Percentiles rank a stretch among this genome's conserved stretches.
Evolutionary conservation across 1,284 basidiomycete species (phyloP).

Genomic region (Leccinum solheimii): DNA sequence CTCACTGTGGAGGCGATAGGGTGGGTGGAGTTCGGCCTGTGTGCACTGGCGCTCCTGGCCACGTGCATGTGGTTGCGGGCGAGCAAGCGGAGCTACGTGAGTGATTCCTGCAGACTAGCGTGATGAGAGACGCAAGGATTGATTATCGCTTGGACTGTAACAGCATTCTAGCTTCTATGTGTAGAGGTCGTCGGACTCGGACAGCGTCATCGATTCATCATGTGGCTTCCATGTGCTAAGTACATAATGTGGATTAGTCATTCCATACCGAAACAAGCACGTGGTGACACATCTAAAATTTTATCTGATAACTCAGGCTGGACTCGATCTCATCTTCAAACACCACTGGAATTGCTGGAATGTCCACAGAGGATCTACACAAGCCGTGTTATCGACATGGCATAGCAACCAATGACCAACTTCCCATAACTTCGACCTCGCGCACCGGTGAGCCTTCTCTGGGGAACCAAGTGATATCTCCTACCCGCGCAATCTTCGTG

Average conservation of each 20-base stretch:
- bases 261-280: not conserved
- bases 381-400: not conserved
- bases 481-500: conserved; percentile 46
- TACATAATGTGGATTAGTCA: conserved; percentile 22
- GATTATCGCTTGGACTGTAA: conserved; percentile 17
- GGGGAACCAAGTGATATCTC: conserved; percentile 17
- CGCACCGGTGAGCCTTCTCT: not conserved
- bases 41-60: conserved; percentile 53
- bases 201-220: too few relatives aligned
- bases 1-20: conserved; percentile 71
- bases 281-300: conserved; percentile 2
- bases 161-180: conserved; percentile 39
- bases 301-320: conserved; percentile 30
- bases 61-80: conserved; percentile 64
- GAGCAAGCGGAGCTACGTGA: conserved; percentile 45
- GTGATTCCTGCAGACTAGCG: conserved; percentile 43
- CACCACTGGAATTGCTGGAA: not conserved
- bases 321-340: conserved; percentile 3
- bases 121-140: conserved; percentile 26
- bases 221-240: not conserved
- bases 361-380: not conserved
- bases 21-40: conserved; percentile 75
- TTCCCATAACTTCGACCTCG: not conserved
- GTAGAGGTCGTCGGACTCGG: conserved; percentile 10
- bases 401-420: not conserved